Conservation (phyloP, 2,329 filamentous ascomycete species). For the Diaporthe citri region DNA sequence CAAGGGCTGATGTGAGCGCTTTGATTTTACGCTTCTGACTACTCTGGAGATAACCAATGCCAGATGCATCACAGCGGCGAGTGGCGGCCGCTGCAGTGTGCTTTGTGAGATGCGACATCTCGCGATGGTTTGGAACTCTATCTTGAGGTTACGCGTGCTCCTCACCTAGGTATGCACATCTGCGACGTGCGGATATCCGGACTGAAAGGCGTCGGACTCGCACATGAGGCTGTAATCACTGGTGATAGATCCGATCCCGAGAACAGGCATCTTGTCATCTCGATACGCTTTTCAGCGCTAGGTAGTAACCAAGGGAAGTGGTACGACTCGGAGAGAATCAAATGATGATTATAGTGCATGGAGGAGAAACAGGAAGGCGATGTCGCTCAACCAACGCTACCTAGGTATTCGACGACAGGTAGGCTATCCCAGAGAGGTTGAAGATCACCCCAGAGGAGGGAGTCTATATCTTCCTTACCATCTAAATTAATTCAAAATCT, state of each 20-base stretch:
- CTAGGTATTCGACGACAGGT: no score
- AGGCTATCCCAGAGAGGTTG: no score
- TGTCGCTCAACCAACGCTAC: no score
- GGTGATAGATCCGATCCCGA: neutral
- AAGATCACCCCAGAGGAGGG: no score
- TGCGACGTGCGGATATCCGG: neutral
- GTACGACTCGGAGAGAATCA: no score
- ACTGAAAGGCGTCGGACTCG: neutral
- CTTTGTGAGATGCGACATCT: neutral
- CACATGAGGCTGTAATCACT: no score
- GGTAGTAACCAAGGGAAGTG: no score
- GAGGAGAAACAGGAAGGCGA: neutral
- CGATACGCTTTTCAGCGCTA: neutral
- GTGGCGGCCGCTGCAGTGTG: neutral
- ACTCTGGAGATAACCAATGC: neutral
- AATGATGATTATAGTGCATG: no score
- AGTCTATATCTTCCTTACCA: neutral
- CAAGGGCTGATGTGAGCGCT: conserved; percentile 18
- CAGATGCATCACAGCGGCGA: neutral
- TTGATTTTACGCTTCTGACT: neutral
- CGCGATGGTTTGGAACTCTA: neutral
- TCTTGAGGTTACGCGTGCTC: neutral
- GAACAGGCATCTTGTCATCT: neutral
- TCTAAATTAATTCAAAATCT: neutral
- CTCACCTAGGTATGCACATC: neutral